Evolutionary conservation across 1,284 basidiomycete genomes (phyloP), one percentile per base, ranked within the genome.

Genomic region (Trametes polyzona): DNA sequence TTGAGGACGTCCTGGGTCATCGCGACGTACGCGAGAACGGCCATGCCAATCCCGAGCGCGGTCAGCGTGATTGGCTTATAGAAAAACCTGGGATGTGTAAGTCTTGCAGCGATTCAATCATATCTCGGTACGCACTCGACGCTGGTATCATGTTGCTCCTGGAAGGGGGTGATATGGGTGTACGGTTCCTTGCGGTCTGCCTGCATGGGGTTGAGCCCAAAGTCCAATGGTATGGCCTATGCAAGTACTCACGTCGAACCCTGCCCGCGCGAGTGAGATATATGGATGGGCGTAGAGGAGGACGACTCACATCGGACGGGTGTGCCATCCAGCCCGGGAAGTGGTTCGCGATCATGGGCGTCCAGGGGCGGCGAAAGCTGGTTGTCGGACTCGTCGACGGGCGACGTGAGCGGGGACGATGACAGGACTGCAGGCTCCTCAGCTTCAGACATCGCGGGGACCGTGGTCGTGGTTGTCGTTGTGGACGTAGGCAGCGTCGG

Each of bases 131-230:
- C 86, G 66, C 66, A 91, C 90, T 92, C 91, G 61, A 93, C 80
- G 62, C 84, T 90, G 19, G 91, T 90, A 69, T 93, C 90, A 71
- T 85, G 80, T 67, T 80, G 84, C 75, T 92, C 89, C 70, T 92
- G 88, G 69, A 93, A 93, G 24, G 90, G 90, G 48, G 80, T 78
- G 65, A 90, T 93, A 54, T 83, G 81, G 19, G 90, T 92, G 68
- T 93, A 93, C 10, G 90, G 67, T 70, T 93, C 90, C 46, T 86
- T 87, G 63, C 89, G 84, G 73, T 93, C 83, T 57, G 90, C 90
- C 90, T 92, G 48, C 33, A 44, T 39, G 46, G 42, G 44, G 21
- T 39, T 60, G 26, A 55, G 52, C 39, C 32, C 30, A 33, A 26
- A 40, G 30, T 16, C n/a, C 52, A 10, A 27, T 5, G 17, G 19